A percentile compares a stretch with the other conserved stretches of the same genome.
Evolutionary conservation across 108 stramenopile species (phyloP).

Genomic region (Licmophora abbreviata): DNA sequence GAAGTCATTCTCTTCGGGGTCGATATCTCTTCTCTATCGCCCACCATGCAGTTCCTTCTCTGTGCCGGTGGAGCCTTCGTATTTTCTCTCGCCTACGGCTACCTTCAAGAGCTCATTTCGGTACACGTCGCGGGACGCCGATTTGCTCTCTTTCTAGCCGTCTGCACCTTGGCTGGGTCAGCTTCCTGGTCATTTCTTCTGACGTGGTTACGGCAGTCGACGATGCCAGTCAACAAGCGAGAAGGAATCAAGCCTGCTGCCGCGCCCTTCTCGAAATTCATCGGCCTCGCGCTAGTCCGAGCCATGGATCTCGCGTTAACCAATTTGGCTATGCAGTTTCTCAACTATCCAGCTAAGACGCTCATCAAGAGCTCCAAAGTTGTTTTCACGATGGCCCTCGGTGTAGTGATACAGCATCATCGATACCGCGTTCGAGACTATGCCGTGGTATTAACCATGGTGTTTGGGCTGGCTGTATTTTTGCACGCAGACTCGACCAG

Average conservation of each 20-base stretch:
- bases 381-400: slow-evolving; percentile 17
- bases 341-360: slow-evolving; percentile 20
- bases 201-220: neutral
- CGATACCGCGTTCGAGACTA: slow-evolving; percentile 8
- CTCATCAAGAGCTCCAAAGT: slow-evolving; percentile 15
- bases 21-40: slow-evolving; percentile 5
- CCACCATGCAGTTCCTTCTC: slow-evolving; percentile 6
- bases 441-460: slow-evolving; percentile 10
- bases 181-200: slow-evolving; percentile 8
- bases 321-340: slow-evolving; percentile 11
- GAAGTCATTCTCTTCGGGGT: slow-evolving; percentile 10
- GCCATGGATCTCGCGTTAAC: slow-evolving; percentile 21
- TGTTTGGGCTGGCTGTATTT: slow-evolving; percentile 13
- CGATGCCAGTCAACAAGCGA: neutral
- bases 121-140: slow-evolving; percentile 12
- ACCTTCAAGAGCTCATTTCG: slow-evolving; percentile 14
- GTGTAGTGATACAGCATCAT: slow-evolving; percentile 11
- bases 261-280: slow-evolving; percentile 1
- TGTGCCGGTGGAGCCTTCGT: slow-evolving; percentile 12
- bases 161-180: slow-evolving; percentile 14
- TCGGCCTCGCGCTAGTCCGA: slow-evolving; percentile 7
- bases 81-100: slow-evolving; percentile 16
- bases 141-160: slow-evolving; percentile 13
- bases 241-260: neutral
- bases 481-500: slow-evolving; percentile 13